Evolutionary conservation across 2,329 filamentous ascomycete genomes (phyloP), one percentile per base, ranked within the genome.

Genomic region (Colletotrichum tamarilloi): DNA sequence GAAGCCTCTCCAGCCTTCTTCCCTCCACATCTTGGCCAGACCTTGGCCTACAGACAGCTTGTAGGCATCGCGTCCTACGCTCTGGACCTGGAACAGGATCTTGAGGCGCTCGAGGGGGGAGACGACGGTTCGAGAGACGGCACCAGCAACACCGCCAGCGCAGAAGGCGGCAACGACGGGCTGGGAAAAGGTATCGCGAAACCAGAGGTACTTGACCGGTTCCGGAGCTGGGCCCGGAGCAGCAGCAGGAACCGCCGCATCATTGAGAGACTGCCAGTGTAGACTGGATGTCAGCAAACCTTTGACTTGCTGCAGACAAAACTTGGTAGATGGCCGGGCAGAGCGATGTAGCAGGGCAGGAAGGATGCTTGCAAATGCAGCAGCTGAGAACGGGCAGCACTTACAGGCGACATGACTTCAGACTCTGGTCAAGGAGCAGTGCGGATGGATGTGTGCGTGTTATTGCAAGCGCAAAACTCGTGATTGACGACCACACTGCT

Each of bases 31-130:
- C 84, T 99, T 99, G 55, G 86, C 89, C 76, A 99, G 87, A 4
- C 95, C 97, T 84, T 97, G 94, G 77, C 92, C 91, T 71, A 98
- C 94, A 19, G 95, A 97, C 82, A 98, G 87, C 82, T 97, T 96
- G 85, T 99, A 99, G 80, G 98, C 96, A 78, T 94, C 93, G 79
- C 95, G 92, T 22, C 95, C 96, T 62, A 89, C 93, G 80, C 94
- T 97, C 85, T 99, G 97, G 32, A 99, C 90, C 82, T 99, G 97
- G 82, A 98, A 95, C n/a, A 99, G 88, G 78, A 99, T 99, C 86
- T 99, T 98, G 72, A 99, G 88, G 76, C 97, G 92, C 84, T 99
- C 97, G 49, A 99, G 91, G 4, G 97, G 97, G 19, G 96, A 98
- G 5, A 99, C 97, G 60, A 98, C 96, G 28, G 97, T 99, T 80